These are phyloP conservation scores for Xylariales sp. DNA, from an alignment of 2,329 filamentous ascomycete genomes.

Conservation along the genomic window DNA sequence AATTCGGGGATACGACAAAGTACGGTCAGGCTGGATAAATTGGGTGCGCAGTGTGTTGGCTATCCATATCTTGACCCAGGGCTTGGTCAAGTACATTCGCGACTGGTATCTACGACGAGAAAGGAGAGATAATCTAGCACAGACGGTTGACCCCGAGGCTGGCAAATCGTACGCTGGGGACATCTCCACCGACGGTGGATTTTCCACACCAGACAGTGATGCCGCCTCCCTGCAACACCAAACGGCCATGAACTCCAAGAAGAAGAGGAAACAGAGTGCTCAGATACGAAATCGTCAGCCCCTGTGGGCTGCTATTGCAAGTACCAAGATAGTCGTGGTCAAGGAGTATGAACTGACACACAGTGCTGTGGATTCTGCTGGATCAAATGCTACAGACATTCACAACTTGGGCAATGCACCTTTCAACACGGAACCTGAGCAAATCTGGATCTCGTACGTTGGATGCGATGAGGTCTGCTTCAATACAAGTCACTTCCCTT, in stretches of 20 bases:
- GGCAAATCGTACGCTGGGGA: conserved; percentile 43
- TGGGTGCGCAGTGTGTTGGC: conserved; percentile 67
- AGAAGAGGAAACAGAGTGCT: conserved; percentile 85
- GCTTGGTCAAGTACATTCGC: conserved; percentile 65
- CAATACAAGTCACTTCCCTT: conserved; percentile 62
- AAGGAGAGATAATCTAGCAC: conserved; percentile 45
- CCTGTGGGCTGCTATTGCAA: conserved; percentile 89
- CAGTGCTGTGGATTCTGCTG: conserved; percentile 66
- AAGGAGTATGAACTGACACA: conserved; percentile 86
- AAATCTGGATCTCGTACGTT: conserved; percentile 79
- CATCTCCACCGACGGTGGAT: conserved; percentile 37
- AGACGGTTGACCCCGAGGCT: conserved; percentile 58
- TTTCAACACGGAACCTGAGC: conserved; percentile 64
- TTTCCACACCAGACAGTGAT: conserved; percentile 51
- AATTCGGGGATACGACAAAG: conserved; percentile 47
- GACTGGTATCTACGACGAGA: conserved; percentile 63
- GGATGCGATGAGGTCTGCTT: conserved; percentile 75
- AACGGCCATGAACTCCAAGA: conserved; percentile 62
- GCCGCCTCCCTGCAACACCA: conserved; percentile 50
- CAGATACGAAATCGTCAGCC: conserved; percentile 88
- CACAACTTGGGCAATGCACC: conserved; percentile 74
- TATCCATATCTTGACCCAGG: conserved; percentile 72
- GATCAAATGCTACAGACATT: conserved; percentile 71
- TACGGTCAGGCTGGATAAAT: conserved; percentile 48
- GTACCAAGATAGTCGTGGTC: conserved; percentile 93